Evolutionary conservation across 805 yeast genomes (phyloP), one percentile per base, ranked within the genome.

Genomic region (Cyberlindnera mrakii): DNA sequence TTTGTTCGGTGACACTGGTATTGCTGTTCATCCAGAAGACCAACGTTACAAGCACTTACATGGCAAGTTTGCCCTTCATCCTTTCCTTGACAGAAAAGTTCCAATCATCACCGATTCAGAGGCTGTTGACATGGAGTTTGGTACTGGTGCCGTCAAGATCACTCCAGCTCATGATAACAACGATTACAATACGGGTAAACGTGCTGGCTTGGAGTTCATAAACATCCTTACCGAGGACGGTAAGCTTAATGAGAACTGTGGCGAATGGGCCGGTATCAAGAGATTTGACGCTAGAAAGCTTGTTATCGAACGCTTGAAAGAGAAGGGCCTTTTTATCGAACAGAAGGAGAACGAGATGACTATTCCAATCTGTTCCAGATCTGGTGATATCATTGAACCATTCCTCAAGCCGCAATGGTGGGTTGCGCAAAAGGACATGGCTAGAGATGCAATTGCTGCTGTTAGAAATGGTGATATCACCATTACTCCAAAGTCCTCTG

Each of bases 111-210:
- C 89, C 41, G 99, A 93, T 64, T 63, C 81, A 33, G 96, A 87
- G 67, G 93, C 97, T 33, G 99, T 93, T 51, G 99, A 93, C 66
- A 93, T 93, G 98, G 96, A 86, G 65, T 93, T 93, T 55, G 99
- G 99, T 76, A 93, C 99, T 49, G 99, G 99, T 82, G 99, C 99
- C 39, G 99, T 93, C 49, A 93, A 93, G 70, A 93, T 93, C 63
- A 93, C 99, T 13, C 99, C 99, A 47, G 97, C 96, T 35, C 99
- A 93, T 67, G 99, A 93, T 69, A 85, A 81, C 58, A 93, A 93
- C 75, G 99, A 93, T 87, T 89, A 87, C 76, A 76, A 73, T 61
- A 88, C 96, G 42, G 99, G 99, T 72, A 90, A 86, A 71, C 89
- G 99, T 71, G 86, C 88, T 66, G 72, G 78, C 59, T 75, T 93